Evolutionary conservation across 768 basidiomycete species (phyloP), one percentile per base, ranked within the genome.

Genomic region (Tulasnella sp.): DNA sequence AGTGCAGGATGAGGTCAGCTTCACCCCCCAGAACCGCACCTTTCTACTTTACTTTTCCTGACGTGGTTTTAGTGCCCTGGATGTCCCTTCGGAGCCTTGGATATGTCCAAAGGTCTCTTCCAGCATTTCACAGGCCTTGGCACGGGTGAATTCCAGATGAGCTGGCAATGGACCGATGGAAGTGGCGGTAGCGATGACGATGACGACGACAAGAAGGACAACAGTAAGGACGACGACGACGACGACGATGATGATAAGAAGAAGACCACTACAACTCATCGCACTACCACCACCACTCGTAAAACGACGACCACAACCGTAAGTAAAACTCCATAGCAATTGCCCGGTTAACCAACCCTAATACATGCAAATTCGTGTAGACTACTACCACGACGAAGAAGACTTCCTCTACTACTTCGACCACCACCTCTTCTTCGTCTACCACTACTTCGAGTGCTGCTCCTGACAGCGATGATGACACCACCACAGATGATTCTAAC

Each of bases 61-160:
- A 36, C 47, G 32, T 47, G 12, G 4, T 32, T 1, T 64, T 19
- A 72, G 64, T 67, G 62, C 64, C 64, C 52, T 2, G 40, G 62
- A 5, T 73, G 74, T 71, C 47, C 68, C 3, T 77, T 74, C 39
- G 76, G 76, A n/a, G 74, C 72, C 11, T 69, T 78, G 69, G 77
- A 78, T 72, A 74, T 78, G 75, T 75, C 75, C 0, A 75, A 75
- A 0, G 69, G 66, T 11, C 75, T 78, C n/a, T 78, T 78, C 76
- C 16, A 73, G 16, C 40, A 75, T 69, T 78, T 78, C 41, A 75
- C 76, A 1, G 36, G 32, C 16, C 37, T 40, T 29, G 65, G 67
- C 42, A 62, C 65, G 14, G 73, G 73, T 32, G 63, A 37, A 34
- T 74, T 74, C 73, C 11, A 37, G 19, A 74, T 74, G 59, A 67